Conservation (phyloP, 2,329 filamentous ascomycete species). For the Verticillium nubilum region DNA sequence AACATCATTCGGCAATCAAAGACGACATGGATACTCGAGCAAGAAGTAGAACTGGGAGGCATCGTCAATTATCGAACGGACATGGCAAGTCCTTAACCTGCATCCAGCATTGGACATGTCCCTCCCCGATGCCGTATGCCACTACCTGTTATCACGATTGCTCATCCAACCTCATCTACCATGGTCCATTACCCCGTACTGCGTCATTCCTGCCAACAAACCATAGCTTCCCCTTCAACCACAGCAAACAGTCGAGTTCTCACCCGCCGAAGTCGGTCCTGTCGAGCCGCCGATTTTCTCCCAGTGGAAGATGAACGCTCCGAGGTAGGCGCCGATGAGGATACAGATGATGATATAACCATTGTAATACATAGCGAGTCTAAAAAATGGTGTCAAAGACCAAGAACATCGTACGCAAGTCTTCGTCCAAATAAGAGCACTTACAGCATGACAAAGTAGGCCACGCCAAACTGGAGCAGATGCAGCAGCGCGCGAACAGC, state of each 20-base stretch:
- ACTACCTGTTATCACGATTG: too few relatives aligned
- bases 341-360: slow-evolving; percentile 79
- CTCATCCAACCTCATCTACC: too few relatives aligned
- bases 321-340: slow-evolving; percentile 69
- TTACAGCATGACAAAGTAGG: slow-evolving; percentile 72
- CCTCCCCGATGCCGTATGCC: too few relatives aligned
- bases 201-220: neutral
- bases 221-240: neutral
- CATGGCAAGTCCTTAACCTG: too few relatives aligned
- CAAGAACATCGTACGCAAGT: too few relatives aligned
- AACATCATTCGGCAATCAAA: too few relatives aligned
- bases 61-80: too few relatives aligned
- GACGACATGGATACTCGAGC: too few relatives aligned
- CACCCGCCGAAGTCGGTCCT: neutral
- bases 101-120: too few relatives aligned
- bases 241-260: neutral
- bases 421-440: slow-evolving; percentile 2
- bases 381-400: slow-evolving; percentile 9
- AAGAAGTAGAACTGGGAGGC: too few relatives aligned
- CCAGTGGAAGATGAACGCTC: slow-evolving; percentile 70
- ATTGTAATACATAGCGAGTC: slow-evolving; percentile 55
- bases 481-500: slow-evolving; percentile 61
- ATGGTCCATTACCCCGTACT: too few relatives aligned
- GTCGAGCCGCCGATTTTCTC: slow-evolving; percentile 30
- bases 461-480: slow-evolving; percentile 65